These are phyloP conservation scores for Tolypocladium album DNA, from an alignment of 2,329 filamentous ascomycete species.

Conservation along the genomic window DNA sequence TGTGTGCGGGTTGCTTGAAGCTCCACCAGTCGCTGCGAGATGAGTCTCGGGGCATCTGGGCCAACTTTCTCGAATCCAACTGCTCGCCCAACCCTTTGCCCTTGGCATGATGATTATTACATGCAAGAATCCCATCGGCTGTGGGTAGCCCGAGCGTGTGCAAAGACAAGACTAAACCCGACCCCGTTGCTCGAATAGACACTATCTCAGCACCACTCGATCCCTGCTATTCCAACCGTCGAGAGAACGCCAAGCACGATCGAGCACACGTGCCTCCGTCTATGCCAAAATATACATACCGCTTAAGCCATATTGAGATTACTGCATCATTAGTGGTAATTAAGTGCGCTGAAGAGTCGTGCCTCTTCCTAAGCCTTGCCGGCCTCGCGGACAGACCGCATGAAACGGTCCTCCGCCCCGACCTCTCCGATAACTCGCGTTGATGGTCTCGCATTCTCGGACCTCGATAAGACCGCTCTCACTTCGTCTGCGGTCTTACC, in stretches of 20 bases:
- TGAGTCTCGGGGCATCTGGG: background rate
- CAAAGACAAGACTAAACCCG: background rate
- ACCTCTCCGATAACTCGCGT: slow-evolving; percentile 25
- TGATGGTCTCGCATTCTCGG: slow-evolving; percentile 16
- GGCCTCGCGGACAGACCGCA: slow-evolving; percentile 22
- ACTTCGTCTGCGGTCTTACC: slow-evolving; percentile 34
- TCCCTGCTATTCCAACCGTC: background rate
- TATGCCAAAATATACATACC: slow-evolving; percentile 14
- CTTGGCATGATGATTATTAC: background rate
- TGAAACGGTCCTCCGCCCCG: slow-evolving; percentile 36
- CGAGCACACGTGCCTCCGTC: slow-evolving; percentile 2
- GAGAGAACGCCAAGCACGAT: slow-evolving; percentile 7
- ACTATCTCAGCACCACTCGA: background rate
- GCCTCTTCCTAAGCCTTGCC: slow-evolving; percentile 16
- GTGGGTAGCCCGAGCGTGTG: background rate
- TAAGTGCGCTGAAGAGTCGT: background rate
- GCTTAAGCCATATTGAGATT: slow-evolving; percentile 8
- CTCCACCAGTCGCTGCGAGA: background rate
- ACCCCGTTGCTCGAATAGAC: background rate
- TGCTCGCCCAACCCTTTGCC: background rate
- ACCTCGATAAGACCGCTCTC: slow-evolving; percentile 22
- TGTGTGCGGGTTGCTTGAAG: background rate
- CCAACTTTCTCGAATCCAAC: background rate
- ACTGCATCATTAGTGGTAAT: slow-evolving; percentile 1
- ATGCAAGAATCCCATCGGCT: background rate